Conservation (phyloP, 108 stramenopile species). For the Cyclotella kingstonii region DNA sequence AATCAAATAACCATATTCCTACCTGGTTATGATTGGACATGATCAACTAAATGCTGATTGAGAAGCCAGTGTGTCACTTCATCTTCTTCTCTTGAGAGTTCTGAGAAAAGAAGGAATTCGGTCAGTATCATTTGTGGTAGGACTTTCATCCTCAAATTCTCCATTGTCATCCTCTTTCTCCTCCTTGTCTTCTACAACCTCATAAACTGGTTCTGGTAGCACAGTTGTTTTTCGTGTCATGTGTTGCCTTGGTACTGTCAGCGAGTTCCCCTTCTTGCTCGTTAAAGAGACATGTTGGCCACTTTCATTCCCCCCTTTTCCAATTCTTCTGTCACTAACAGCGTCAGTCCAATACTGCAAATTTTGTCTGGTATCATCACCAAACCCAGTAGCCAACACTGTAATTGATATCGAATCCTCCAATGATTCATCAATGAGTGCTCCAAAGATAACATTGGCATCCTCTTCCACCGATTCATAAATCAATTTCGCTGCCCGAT, state of each 20-base stretch:
- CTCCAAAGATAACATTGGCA: slow-evolving; percentile 92
- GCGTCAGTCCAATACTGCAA: slow-evolving; percentile 41
- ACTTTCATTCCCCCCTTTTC: not conserved
- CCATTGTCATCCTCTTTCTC: slow-evolving; percentile 5
- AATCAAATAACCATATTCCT: too few relatives aligned
- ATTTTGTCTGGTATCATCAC: slow-evolving; percentile 29
- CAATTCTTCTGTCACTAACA: slow-evolving; percentile 23
- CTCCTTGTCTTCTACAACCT: not conserved
- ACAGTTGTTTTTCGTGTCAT: not conserved
- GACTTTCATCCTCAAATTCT: not conserved
- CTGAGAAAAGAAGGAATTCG: slow-evolving; percentile 37
- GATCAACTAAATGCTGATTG: too few relatives aligned
- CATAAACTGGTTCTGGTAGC: not conserved
- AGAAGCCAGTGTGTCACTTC: too few relatives aligned
- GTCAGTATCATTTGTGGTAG: slow-evolving; percentile 8
- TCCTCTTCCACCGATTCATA: slow-evolving; percentile 86
- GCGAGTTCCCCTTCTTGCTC: not conserved
- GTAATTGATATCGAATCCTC: slow-evolving; percentile 53
- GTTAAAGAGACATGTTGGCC: too few relatives aligned
- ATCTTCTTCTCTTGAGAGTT: slow-evolving; percentile 37
- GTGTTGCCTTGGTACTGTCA: not conserved
- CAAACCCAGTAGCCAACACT: slow-evolving; percentile 57
- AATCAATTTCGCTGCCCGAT: slow-evolving; percentile 81
- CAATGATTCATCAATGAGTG: slow-evolving; percentile 53
- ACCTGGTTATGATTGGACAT: too few relatives aligned